Base-by-base conservation (phyloP, 1,139 yeast species). In the Blastobotrys persicus region DNA sequence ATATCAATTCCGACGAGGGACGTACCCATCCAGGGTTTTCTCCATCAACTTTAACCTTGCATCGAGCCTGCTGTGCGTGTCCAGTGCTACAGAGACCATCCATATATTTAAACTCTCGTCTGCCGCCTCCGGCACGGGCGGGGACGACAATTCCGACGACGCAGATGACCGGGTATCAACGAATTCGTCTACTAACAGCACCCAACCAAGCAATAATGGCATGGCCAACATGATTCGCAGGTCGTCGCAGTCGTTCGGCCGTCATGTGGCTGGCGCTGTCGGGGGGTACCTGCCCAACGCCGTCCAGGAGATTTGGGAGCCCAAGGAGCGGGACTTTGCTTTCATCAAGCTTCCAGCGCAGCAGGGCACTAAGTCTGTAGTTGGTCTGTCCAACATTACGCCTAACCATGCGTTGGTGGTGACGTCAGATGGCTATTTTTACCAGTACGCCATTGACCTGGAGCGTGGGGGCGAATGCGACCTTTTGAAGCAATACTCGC, bases 381-480 rank as follows among this genome's bases (percentile, higher is more conserved):
- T 69, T 61, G 65, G 72, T 2, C 57, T 71, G n/a, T 69, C 77
- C 38, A 71, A 80, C 57, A 76, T 73, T 35, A 69, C 83, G 42
- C 48, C 48, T 12, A 73, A 86, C 20, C 84, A 83, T 58, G 82
- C 87, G 2, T 76, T 83, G 59, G 96, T 91, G 16, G 85, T 89
- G 3, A 88, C 96, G 0, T 80, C 94, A 0, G 95, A 88, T 53
- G 98, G 98, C 0, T 78, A 78, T 55, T 85, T 87, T 60, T 88
- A 86, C 65, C 89, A 85, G 50, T 92, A 88, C 66, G 88, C 89
- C 0, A 73, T 92, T 51, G 95, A 91, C 62, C 84, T 94, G 0
- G 95, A 84, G 55, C 71, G 92, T 50, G 98, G 98, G 1, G 98
- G 98, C 3, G 98, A 92, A 63, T 91, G 98, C 68, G 81, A 85